Base-by-base conservation (phyloP, 305 asterid genomes). In the Nicotiana rustica region DNA sequence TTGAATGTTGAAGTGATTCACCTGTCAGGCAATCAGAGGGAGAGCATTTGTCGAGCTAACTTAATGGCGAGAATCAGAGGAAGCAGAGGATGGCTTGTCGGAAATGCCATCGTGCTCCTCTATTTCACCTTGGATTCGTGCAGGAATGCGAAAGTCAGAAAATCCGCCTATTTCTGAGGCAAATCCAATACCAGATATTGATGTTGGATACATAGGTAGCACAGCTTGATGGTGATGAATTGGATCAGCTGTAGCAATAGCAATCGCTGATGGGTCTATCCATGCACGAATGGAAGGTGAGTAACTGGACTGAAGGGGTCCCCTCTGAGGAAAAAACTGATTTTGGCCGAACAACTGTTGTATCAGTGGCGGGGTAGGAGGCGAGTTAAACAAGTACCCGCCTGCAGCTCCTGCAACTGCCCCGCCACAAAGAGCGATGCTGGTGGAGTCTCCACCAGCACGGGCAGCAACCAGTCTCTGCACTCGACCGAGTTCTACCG, bases 51-150 rank as follows among this genome's bases (percentile, higher is more conserved):
- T 81, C 83, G 90, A 86, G 92, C 35, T 83, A 80, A 55, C 55
- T 94, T 91, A 92, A 86, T 91, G 97, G 91, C 88, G 95, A 84
- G 98, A 96, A 86, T 96, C 98, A 71, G 98, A 93, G 90, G 99
- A 94, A 89, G 99, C 99, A 89, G 98, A 96, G 84, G 98, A 96
- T 77, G 98, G 99, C 90, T 94, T 92, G 85, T 95, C 94, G 10
- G 96, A 93, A 71, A 87, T 88, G 90, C 99, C 99, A 86, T 91
- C 97, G 83, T 92, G 97, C 91, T 96, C 99, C 97, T 93, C 99
- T 78, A 90, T 94, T 33, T 94, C 98, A 92, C 99, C 99, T 80
- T 91, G 99, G 88, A 96, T 90, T 85, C 97, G 98, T 86, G 98
- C 91, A 25, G 99, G 98, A 76, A 94, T 85, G 84, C 85, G 93